Base-by-base conservation (phyloP, 2,329 filamentous ascomycete species). In the Blastomyces emzantsi region DNA sequence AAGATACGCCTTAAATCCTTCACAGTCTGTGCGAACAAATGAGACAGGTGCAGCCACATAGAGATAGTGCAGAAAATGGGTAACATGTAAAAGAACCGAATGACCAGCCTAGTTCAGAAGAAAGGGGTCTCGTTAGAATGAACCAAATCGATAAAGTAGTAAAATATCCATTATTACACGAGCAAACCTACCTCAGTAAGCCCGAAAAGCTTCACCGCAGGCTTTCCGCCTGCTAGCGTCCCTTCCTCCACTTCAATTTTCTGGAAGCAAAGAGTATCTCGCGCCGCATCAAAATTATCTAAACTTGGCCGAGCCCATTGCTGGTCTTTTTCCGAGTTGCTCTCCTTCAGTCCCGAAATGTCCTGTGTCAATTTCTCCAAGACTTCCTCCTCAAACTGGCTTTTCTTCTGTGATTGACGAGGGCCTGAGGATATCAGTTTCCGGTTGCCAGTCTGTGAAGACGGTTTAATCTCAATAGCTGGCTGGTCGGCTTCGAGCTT, bases 301-400 rank as follows among this genome's bases (percentile, higher is more conserved):
- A 90, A 73, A 39, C 77, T 75, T 19, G 87, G 88, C 62, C 88
- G 80, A 57, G 88, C 87, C 95, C 94, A 99, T 73, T 90, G 84
- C 76, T 99, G 94, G 74, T 97, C 93, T 75, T 88, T 95, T 73
- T 99, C 94, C 1, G 90, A 83, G 76, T 95, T 97, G 76, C 84
- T 90, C 71, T 90, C 83, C 80, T 92, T 96, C 69, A 95, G 81
- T 25, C 88, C 89, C 30, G 85, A 88, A 66, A 97, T 92, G 73
- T 97, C 92, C 76, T 97, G 93, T 66, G 91, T 94, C 76, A 99
- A 85, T 80, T 96, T 96, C 81, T 97, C 93, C 66, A 99, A 82
- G 1, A 96, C 90, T 73, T 97, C 92, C 64, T 89, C 88, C 77
- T 97, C 94, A 74, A 99, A 99, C 63, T 89, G 85, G 74, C 92